Evolutionary conservation across 2,329 filamentous ascomycete species (phyloP), one percentile per base, ranked within the genome.

Genomic region (Ceratocystis alfenasii): DNA sequence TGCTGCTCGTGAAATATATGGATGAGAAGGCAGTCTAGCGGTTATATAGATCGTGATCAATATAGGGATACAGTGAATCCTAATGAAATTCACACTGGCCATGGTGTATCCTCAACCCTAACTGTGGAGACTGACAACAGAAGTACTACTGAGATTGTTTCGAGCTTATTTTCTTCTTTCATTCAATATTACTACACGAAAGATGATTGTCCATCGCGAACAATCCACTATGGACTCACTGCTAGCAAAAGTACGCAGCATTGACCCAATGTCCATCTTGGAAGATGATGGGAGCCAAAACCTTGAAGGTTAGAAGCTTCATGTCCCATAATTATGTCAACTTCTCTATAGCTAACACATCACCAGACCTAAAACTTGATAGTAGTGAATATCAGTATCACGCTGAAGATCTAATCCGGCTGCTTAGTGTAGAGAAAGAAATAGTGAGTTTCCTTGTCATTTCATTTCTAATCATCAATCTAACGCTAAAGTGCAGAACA

Each of bases 1-100:
- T 60, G 83, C 86, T 71, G 80, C 59, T 8, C 64, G 57, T 46
- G 53, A 48, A 30, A 6, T 44, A 62, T 48, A 59, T 7, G 55
- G 55, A 36, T 59, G 20, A 53, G 48, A 28, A 12, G 20, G 48
- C 25, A 15, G 48, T 5, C 8, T 6, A 28, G 25, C 6, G 5
- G n/a, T 57, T 6, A 30, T 2, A 30, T 57, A n/a, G 15, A n/a
- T 36, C 10, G 12, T 12, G 17, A 20, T 8, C 30, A 59, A 30
- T 8, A 59, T 8, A 33, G n/a, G 5, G 6, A 36, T 6, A 36
- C 12, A 59, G 30, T 33, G 25, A 33, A 36, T 6, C 25, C 10
- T 5, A 20, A n/a, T 33, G 25, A 5, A n/a, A 20, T 36, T n/a
- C 7, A n/a, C 28, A 59, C 28, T n/a, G 25, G 30, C 22, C 28